These are phyloP conservation scores for Fusarium proliferatum DNA, from an alignment of 2,329 filamentous ascomycete species.

Conservation along the genomic window DNA sequence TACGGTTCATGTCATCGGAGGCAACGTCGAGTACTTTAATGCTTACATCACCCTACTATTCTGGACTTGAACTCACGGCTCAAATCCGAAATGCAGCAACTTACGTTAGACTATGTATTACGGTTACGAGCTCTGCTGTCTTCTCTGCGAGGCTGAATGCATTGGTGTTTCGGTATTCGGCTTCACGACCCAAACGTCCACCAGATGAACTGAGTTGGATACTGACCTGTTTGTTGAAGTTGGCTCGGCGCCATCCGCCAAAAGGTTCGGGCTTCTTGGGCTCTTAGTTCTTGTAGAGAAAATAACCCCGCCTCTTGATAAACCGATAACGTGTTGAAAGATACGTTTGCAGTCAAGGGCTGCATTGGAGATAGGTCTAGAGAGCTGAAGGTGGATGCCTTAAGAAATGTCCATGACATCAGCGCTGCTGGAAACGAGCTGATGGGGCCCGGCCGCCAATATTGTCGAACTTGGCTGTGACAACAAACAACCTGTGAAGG, in stretches of 20 bases:
- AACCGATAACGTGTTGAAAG: conserved; percentile 25
- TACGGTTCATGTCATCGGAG: conserved; percentile 6
- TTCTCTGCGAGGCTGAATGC: conserved; percentile 2
- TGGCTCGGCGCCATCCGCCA: conserved; percentile 26
- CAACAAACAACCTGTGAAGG: not conserved
- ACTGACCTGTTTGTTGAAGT: conserved; percentile 12
- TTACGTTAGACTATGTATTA: conserved; percentile 9
- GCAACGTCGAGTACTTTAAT: not conserved
- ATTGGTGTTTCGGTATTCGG: conserved; percentile 16
- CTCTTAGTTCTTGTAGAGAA: conserved; percentile 1
- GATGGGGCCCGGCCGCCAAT: conserved; percentile 3
- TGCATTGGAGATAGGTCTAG: conserved; percentile 17
- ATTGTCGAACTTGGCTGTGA: conserved; percentile 1
- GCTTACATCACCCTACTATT: conserved; percentile 36
- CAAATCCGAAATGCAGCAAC: not conserved
- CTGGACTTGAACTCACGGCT: conserved; percentile 4
- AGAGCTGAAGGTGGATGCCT: conserved; percentile 17
- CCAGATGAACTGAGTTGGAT: not conserved
- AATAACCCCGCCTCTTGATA: conserved; percentile 26
- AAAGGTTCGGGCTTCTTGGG: conserved; percentile 3
- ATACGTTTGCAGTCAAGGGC: conserved; percentile 22
- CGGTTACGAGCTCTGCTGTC: not conserved
- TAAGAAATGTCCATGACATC: conserved; percentile 25
- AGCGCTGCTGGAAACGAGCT: conserved; percentile 4
- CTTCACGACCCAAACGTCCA: not conserved